These are phyloP conservation scores for Pythium dissimile DNA, from an alignment of 352 stramenopile genomes.

Conservation along the genomic window DNA sequence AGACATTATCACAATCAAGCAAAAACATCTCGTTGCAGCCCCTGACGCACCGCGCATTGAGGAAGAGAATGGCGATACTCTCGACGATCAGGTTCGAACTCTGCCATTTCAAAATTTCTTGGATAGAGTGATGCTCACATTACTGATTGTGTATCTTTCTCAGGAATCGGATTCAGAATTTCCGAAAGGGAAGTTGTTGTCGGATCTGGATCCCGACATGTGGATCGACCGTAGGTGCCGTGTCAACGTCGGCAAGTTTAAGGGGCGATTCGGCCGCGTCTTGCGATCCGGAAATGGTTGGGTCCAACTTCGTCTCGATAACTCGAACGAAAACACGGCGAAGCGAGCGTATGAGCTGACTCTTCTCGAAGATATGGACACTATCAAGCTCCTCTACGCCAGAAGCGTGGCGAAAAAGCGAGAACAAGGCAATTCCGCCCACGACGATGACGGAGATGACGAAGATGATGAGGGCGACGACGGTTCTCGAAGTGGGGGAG, in stretches of 20 bases:
- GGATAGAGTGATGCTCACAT: neutral
- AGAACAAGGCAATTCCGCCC: constrained; percentile 29
- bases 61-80: constrained; percentile 29
- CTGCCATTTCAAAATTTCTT: neutral
- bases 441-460: constrained; percentile 42
- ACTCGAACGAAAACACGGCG: constrained; percentile 82
- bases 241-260: constrained; percentile 89
- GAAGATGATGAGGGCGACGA: constrained; percentile 58
- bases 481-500: constrained; percentile 37
- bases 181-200: constrained; percentile 64
- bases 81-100: constrained; percentile 11
- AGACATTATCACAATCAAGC: constrained; percentile 52
- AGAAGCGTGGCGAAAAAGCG: constrained; percentile 62
- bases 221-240: constrained; percentile 85
- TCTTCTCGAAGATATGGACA: constrained; percentile 78
- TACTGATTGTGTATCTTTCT: neutral
- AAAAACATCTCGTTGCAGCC: constrained; percentile 42
- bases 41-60: constrained; percentile 28
- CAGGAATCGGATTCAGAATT: constrained; percentile 23
- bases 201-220: constrained; percentile 81
- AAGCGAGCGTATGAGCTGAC: constrained; percentile 87
- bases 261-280: constrained; percentile 66
- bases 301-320: constrained; percentile 80
- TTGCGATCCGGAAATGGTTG: constrained; percentile 85
- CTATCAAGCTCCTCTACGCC: constrained; percentile 69